Percentiles rank a stretch among this genome's conserved stretches.
Evolutionary conservation across 805 yeast genomes (phyloP).

Genomic region (Saccharomycopsis sp.): DNA sequence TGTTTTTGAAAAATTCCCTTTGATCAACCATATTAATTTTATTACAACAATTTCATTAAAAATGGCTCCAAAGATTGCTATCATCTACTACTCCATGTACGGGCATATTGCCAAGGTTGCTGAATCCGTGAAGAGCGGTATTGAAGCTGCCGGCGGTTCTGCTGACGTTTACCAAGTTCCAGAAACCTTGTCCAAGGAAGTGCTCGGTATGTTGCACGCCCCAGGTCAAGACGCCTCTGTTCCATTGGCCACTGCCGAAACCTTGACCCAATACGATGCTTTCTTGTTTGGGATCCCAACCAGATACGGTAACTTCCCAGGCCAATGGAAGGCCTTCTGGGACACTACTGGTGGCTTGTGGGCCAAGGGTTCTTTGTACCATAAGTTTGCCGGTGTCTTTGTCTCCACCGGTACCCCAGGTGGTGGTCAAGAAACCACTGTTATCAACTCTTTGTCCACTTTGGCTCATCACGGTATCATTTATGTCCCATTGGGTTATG

Average conservation of each 20-base stretch:
- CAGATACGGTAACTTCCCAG: constrained; percentile 65
- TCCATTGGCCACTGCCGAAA: constrained; percentile 51
- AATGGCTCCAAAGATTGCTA: constrained; percentile 63
- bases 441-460: constrained; percentile 46
- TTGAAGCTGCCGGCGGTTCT: constrained; percentile 56
- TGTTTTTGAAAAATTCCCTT: no score
- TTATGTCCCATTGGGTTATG: constrained; percentile 71
- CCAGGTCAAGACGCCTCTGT: constrained; percentile 43
- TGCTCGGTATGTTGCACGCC: constrained; percentile 57
- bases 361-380: constrained; percentile 60
- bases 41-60: no score
- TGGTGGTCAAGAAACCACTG: constrained; percentile 75
- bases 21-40: no score
- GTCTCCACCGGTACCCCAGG: constrained; percentile 65
- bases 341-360: constrained; percentile 70
- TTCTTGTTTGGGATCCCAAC: constrained; percentile 76
- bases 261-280: constrained; percentile 57
- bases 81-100: constrained; percentile 72
- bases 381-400: constrained; percentile 68
- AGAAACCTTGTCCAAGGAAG: constrained; percentile 61
- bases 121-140: constrained; percentile 57
- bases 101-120: constrained; percentile 71
- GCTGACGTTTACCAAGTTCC: constrained; percentile 74
- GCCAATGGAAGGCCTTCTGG: constrained; percentile 71
- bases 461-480: constrained; percentile 71